These are phyloP conservation scores for Geosmithia putterillii DNA, from an alignment of 2,329 filamentous ascomycete species.

Conservation along the genomic window DNA sequence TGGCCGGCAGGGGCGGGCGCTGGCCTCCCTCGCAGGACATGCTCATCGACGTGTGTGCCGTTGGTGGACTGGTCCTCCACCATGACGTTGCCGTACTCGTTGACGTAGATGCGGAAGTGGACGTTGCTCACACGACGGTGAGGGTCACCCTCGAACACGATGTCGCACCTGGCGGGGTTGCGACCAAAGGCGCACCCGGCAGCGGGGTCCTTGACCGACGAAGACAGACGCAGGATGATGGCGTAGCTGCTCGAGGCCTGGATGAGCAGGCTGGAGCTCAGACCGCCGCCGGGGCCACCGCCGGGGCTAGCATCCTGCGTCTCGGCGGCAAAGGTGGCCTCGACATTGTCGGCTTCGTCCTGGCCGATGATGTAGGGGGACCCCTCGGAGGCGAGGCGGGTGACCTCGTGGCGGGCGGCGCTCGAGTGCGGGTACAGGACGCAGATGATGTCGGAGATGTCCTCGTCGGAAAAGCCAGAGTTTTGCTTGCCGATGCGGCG, in stretches of 20 bases:
- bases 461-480: slow-evolving; percentile 70
- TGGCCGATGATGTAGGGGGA: slow-evolving; percentile 37
- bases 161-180: slow-evolving; percentile 58
- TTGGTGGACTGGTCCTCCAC: slow-evolving; percentile 93
- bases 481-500: slow-evolving; percentile 68
- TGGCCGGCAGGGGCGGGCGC: neutral
- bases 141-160: slow-evolving; percentile 54
- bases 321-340: slow-evolving; percentile 7
- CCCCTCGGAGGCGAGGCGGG: slow-evolving; percentile 31
- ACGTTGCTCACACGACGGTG: slow-evolving; percentile 74
- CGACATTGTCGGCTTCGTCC: slow-evolving; percentile 34
- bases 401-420: slow-evolving; percentile 60
- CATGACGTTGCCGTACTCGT: slow-evolving; percentile 78
- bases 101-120: slow-evolving; percentile 93
- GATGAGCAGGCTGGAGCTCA: too few relatives aligned
- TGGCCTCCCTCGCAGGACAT: slow-evolving; percentile 40
- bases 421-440: slow-evolving; percentile 71
- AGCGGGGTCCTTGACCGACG: slow-evolving; percentile 51
- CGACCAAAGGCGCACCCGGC: slow-evolving; percentile 82
- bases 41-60: slow-evolving; percentile 74
- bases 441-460: slow-evolving; percentile 81
- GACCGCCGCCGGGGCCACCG: slow-evolving; percentile 29
- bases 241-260: slow-evolving; percentile 45
- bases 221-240: slow-evolving; percentile 71
- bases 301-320: slow-evolving; percentile 29